These are phyloP conservation scores for Penicillium bialowiezense DNA, from an alignment of 495 filamentous ascomycete species.

Conservation along the genomic window DNA sequence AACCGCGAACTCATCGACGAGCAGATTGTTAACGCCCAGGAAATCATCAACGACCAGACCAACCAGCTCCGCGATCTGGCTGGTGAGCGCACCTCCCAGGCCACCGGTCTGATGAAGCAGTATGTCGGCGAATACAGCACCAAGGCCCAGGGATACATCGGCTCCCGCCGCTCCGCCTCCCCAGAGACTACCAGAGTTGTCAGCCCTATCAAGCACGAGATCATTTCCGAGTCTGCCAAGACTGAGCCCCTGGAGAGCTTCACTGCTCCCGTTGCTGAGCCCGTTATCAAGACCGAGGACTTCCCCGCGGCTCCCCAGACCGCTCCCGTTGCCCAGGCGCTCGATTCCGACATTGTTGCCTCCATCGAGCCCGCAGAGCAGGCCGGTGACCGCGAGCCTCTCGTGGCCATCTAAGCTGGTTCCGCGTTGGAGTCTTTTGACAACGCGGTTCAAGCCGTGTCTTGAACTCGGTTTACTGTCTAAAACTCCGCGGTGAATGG, in stretches of 20 bases:
- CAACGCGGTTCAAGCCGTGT: neutral
- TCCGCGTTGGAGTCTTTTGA: neutral
- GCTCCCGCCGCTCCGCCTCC: constrained; percentile 48
- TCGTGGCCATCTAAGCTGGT: constrained; percentile 31
- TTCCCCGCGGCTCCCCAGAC: constrained; percentile 61
- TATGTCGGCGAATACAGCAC: constrained; percentile 80
- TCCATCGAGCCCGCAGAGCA: constrained; percentile 11
- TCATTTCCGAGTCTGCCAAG: constrained; percentile 59
- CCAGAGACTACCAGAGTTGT: constrained; percentile 41
- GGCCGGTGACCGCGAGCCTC: constrained; percentile 31
- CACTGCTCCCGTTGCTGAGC: constrained; percentile 18
- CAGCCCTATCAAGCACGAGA: constrained; percentile 40
- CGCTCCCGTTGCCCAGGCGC: constrained; percentile 37
- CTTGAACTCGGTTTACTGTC: neutral
- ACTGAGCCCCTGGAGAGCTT: constrained; percentile 41
- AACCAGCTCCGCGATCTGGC: constrained; percentile 76
- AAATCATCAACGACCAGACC: constrained; percentile 78
- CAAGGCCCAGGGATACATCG: constrained; percentile 78
- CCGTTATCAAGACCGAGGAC: constrained; percentile 39
- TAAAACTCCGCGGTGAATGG: neutral
- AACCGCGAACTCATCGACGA: constrained; percentile 93
- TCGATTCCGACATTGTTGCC: constrained; percentile 29
- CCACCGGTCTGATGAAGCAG: constrained; percentile 71
- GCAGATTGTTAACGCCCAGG: constrained; percentile 67
- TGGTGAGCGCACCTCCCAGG: constrained; percentile 74